Base-by-base conservation (phyloP, 129 eudicot genomes). In the Flaveria robusta region DNA sequence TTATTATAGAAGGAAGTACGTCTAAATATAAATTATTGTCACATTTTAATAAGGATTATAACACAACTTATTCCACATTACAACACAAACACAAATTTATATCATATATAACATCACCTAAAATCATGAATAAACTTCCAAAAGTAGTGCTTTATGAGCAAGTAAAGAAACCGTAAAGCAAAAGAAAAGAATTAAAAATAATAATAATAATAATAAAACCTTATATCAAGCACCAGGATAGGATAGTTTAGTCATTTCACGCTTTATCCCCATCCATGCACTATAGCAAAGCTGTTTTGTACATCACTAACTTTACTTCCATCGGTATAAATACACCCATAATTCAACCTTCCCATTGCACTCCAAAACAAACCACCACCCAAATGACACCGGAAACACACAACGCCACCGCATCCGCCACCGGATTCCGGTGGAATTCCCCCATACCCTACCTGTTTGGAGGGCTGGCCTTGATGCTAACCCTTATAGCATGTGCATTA, bases 391-490 rank as follows among this genome's bases (percentile, higher is more conserved):
- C 86, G 42, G 72, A 83, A 23, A 13, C 72, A 26, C 78, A 74
- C 39, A 77, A 22, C 77, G 68, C 74, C 51, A 62, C 81, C 68
- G 63, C 75, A 55, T 50, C 82, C 31, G 49, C 68, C 26, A 63
- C 76, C 45, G 82, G 80, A 26, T 76, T 83, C 79, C 83, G 78
- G 68, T 86, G 90, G 94, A 82, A 68, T 69, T 86, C 89, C 31
- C 89, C 89, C 34, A 18, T 86, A 2, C 94, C 91, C 0, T 89
- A 89, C 79, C 72, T 89, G 2, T 89, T 84, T 49, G 91, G 86
- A 0, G 87, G 94, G 5, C 56, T 89, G 29, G 89, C 86, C 11
- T 10, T 84, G n/a, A 77, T 91, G 85, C 15, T 88, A 31, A 72
- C 74, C 12, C 84, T 91, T 0, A 86, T 88, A 31, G 74, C 93